Conservation (phyloP, 495 filamentous ascomycete genomes). For the Friedmanniomyces simplex region DNA sequence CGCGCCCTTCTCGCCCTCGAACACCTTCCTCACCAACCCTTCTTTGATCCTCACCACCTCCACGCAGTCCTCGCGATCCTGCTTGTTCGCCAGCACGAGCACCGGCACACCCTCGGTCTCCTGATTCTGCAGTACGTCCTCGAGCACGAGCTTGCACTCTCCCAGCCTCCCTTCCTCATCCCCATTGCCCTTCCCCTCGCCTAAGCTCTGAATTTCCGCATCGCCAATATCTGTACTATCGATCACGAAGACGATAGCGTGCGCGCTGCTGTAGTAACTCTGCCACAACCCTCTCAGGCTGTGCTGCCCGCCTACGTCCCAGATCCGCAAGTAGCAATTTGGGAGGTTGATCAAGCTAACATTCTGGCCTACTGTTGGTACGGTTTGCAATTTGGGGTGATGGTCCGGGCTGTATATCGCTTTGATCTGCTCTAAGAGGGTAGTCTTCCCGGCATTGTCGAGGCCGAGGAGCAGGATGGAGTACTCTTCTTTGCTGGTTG, state of each 20-base stretch:
- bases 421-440: constrained; percentile 92
- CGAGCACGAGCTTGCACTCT: constrained; percentile 80
- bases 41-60: constrained; percentile 97
- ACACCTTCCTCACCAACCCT: constrained; percentile 82
- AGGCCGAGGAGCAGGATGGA: constrained; percentile 93
- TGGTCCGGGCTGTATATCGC: constrained; percentile 58
- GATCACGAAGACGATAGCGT: constrained; percentile 95
- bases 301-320: constrained; percentile 94
- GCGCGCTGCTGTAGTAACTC: constrained; percentile 83
- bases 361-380: constrained; percentile 96
- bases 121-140: constrained; percentile 71
- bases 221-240: constrained; percentile 88
- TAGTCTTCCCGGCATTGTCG: constrained; percentile 98
- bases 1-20: constrained; percentile 81
- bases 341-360: constrained; percentile 78
- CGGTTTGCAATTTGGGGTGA: constrained; percentile 51
- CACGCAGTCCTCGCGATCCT: constrained; percentile 93
- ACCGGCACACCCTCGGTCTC: constrained; percentile 86
- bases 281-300: constrained; percentile 86
- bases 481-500: constrained; percentile 97
- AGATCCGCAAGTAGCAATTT: constrained; percentile 94
- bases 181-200: constrained; percentile 23
- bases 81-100: constrained; percentile 91
- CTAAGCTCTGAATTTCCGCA: constrained; percentile 41
- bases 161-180: constrained; percentile 60